A percentile compares a stretch with the other conserved stretches of the same genome.
phyloP scores from a whole-genome alignment of 805 yeast species.

The Yarrowia sp. region DNA sequence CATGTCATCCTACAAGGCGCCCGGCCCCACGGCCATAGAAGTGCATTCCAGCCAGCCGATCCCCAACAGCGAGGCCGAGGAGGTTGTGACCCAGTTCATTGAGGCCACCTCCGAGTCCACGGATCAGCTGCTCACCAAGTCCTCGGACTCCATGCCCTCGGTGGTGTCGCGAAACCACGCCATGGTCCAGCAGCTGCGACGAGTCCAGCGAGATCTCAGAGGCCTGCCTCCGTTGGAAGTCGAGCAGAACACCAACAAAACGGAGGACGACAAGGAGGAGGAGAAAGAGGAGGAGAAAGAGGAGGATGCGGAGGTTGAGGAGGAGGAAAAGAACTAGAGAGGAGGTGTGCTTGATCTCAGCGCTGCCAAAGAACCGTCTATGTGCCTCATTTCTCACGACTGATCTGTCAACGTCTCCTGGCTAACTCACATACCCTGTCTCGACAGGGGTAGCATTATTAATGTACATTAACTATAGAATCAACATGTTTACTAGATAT shows the following conservation, averaged over 20 bases:
- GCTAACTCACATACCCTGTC: too few relatives aligned
- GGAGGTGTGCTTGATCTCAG: too few relatives aligned
- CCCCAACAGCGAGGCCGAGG: conserved; percentile 56
- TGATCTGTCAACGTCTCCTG: too few relatives aligned
- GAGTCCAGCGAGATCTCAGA: conserved; percentile 78
- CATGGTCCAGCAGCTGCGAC: conserved; percentile 65
- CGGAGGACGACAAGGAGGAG: conserved; percentile 6
- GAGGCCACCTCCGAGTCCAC: conserved; percentile 47
- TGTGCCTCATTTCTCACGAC: too few relatives aligned
- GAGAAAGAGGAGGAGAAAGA: neutral
- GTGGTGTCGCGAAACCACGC: conserved; percentile 46
- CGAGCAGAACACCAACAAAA: neutral
- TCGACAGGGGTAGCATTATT: conserved; percentile 7
- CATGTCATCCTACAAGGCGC: conserved; percentile 37
- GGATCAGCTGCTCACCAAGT: conserved; percentile 73
- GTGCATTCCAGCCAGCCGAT: conserved; percentile 44
- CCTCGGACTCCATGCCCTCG: conserved; percentile 9
- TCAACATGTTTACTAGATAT: neutral
- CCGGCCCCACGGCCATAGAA: conserved; percentile 42
- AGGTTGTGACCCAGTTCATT: conserved; percentile 55
- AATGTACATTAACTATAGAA: conserved; percentile 34
- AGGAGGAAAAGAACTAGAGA: neutral
- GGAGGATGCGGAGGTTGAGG: neutral
- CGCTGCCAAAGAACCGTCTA: too few relatives aligned
- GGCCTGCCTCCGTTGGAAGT: conserved; percentile 70